These are phyloP conservation scores for Fimicolochytrium jonesii DNA, from an alignment of 192 early-diverging fungal genomes.

Conservation along the genomic window DNA sequence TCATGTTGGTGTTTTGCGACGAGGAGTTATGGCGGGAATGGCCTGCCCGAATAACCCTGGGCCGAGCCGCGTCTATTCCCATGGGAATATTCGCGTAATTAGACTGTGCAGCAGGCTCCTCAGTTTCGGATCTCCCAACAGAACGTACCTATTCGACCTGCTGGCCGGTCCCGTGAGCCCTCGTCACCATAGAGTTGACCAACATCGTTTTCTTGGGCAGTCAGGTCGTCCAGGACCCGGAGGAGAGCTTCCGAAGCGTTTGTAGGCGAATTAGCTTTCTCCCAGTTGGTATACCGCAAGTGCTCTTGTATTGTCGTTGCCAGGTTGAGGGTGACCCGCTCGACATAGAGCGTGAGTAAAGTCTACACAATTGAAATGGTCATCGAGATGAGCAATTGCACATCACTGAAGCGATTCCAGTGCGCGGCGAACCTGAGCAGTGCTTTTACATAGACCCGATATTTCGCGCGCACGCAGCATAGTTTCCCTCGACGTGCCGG, in stretches of 20 bases:
- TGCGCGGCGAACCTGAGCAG: slow-evolving; percentile 3
- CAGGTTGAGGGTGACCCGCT: neutral
- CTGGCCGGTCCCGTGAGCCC: slow-evolving; percentile 22
- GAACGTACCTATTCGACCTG: too few species aligned
- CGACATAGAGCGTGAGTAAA: slow-evolving; percentile 13
- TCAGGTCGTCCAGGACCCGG: neutral
- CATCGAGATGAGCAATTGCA: too few species aligned
- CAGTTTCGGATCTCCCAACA: too few species aligned
- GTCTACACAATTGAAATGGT: too few species aligned
- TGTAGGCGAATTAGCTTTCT: neutral
- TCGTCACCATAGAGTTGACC: slow-evolving; percentile 21
- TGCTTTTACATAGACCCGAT: slow-evolving; percentile 8
- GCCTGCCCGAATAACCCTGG: too few species aligned
- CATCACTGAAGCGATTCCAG: neutral
- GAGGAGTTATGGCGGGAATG: slow-evolving; percentile 14
- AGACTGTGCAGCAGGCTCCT: too few species aligned
- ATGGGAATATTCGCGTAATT: too few species aligned
- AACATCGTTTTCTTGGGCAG: slow-evolving; percentile 1
- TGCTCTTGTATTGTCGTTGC: slow-evolving; percentile 1
- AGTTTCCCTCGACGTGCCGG: slow-evolving; percentile 14
- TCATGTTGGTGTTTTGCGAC: neutral
- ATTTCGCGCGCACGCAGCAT: slow-evolving; percentile 24
- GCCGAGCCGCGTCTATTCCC: too few species aligned
- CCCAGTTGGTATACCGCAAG: slow-evolving; percentile 8
- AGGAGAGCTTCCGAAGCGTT: neutral